Base-by-base conservation (phyloP, 495 filamentous ascomycete species). In the Halenospora varia region DNA sequence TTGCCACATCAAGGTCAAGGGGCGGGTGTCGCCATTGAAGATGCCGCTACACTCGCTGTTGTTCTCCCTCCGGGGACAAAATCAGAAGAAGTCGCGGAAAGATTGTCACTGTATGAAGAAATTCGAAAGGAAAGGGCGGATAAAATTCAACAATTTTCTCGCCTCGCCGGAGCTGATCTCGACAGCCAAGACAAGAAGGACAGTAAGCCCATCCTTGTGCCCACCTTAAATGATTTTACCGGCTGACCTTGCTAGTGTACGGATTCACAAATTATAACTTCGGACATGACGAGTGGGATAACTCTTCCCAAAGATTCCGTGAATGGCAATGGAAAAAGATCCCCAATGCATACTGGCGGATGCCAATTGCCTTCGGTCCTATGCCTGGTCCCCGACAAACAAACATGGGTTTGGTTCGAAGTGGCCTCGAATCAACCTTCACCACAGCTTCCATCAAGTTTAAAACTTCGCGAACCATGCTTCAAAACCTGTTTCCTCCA, bases 211-310 rank as follows among this genome's bases (percentile, higher is more conserved):
- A 19, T 13, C n/a, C n/a, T n/a, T n/a, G n/a, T n/a, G n/a, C n/a
- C 20, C 23, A 44, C 25, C 26, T 23, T 25, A 6, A 6, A n/a
- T n/a, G 46, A 11, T 39, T 24, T 13, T 9, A 4, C 25, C 17
- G 10, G 19, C 15, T 35, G 9, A 51, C 20, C 10, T 1, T 22
- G 40, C n/a, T 57, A 80, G 81, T 82, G 62, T 68, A 68, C 48
- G 60, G 61, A 4, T 83, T 78, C 62, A 73, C 73, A n/a, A 62
- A 65, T 23, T 83, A 84, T 56, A 83, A 81, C 56, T 82, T 82
- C 59, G 77, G 77, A 25, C 79, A 85, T 60, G 82, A 86, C 56
- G 83, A 84, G 50, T 77, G 72, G 57, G 80, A 85, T 60, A 66
- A 81, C 56, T 75, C 82, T 1, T 69, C 68, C 1, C 74, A 81